Percentiles rank a stretch among this genome's conserved stretches.
Conservation (phyloP, 352 stramenopile species). For the Pythium guiyangense region DNA sequence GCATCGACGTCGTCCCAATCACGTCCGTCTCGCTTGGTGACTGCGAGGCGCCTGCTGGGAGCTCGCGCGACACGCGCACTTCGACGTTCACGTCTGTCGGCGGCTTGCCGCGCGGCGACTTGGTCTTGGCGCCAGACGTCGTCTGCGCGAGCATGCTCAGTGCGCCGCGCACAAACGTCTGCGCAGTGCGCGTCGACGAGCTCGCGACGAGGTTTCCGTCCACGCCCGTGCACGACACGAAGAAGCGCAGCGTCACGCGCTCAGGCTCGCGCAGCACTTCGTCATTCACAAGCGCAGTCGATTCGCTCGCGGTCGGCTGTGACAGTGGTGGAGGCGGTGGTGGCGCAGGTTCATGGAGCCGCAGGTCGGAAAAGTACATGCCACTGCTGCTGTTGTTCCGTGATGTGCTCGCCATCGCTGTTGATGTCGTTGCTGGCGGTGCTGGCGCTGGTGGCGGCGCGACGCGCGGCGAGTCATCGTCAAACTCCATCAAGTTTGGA, state of each 20-base stretch:
- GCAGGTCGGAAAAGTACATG: slow-evolving; percentile 15
- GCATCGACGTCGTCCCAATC: slow-evolving; percentile 5
- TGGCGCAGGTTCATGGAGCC: slow-evolving; percentile 4
- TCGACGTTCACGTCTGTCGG: slow-evolving; percentile 67
- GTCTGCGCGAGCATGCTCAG: slow-evolving; percentile 63
- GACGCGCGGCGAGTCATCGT: slow-evolving; percentile 23
- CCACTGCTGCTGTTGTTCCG: background rate
- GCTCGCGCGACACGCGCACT: slow-evolving; percentile 52
- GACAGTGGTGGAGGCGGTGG: background rate
- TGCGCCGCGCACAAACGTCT: slow-evolving; percentile 71
- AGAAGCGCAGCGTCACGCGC: slow-evolving; percentile 50
- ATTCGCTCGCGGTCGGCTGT: background rate
- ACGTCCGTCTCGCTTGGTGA: background rate
- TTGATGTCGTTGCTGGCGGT: background rate
- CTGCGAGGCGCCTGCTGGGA: slow-evolving; percentile 8
- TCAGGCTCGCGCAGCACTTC: slow-evolving; percentile 3
- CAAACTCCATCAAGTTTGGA: slow-evolving; percentile 44
- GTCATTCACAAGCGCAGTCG: background rate
- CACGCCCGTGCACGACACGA: slow-evolving; percentile 58
- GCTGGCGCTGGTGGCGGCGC: slow-evolving; percentile 1
- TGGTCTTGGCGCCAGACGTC: slow-evolving; percentile 19
- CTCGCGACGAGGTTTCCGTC: slow-evolving; percentile 47
- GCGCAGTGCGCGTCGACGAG: slow-evolving; percentile 45
- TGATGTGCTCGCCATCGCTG: slow-evolving; percentile 5
- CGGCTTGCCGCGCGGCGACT: slow-evolving; percentile 41